A percentile compares a stretch with the other conserved stretches of the same genome.
Conservation (phyloP, 1,284 basidiomycete genomes). For the Rhodotorula sp. region DNA sequence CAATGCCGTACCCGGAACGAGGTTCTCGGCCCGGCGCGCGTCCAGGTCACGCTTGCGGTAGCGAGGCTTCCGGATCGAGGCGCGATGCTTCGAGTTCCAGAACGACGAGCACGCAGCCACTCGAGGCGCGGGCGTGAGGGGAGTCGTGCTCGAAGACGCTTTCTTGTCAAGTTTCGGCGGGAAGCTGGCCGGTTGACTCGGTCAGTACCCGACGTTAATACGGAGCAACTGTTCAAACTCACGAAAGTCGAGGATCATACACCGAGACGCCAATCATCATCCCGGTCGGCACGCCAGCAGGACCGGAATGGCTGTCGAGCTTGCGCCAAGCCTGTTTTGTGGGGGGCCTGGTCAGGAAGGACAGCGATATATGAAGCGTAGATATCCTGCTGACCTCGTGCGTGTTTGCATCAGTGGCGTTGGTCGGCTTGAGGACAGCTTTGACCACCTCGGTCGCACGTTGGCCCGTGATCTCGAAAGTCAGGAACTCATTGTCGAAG, state of each 20-base stretch:
- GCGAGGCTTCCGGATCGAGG: slow-evolving; percentile 60
- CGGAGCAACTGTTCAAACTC: neutral
- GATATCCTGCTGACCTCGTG: no score
- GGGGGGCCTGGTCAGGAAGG: no score
- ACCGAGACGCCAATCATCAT: slow-evolving; percentile 74
- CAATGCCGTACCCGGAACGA: slow-evolving; percentile 72
- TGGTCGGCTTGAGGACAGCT: slow-evolving; percentile 64
- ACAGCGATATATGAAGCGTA: no score
- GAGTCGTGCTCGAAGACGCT: slow-evolving; percentile 41
- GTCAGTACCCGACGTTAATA: neutral
- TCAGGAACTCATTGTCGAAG: slow-evolving; percentile 48
- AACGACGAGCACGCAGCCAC: slow-evolving; percentile 63
- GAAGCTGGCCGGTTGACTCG: slow-evolving; percentile 57
- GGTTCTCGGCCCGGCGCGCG: slow-evolving; percentile 68
- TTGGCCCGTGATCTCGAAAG: slow-evolving; percentile 83
- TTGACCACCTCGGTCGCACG: slow-evolving; percentile 73
- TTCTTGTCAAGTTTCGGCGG: slow-evolving; percentile 70
- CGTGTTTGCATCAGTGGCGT: slow-evolving; percentile 46
- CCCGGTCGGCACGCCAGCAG: slow-evolving; percentile 66
- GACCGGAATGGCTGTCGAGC: slow-evolving; percentile 54
- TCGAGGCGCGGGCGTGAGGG: slow-evolving; percentile 59
- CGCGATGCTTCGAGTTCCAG: slow-evolving; percentile 65
- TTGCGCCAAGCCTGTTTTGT: slow-evolving; percentile 62
- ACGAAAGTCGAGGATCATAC: slow-evolving; percentile 77
- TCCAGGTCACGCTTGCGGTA: slow-evolving; percentile 83